Evolutionary conservation across 208 protist genomes (phyloP).

Genomic region (Tetramitus jugosus): DNA sequence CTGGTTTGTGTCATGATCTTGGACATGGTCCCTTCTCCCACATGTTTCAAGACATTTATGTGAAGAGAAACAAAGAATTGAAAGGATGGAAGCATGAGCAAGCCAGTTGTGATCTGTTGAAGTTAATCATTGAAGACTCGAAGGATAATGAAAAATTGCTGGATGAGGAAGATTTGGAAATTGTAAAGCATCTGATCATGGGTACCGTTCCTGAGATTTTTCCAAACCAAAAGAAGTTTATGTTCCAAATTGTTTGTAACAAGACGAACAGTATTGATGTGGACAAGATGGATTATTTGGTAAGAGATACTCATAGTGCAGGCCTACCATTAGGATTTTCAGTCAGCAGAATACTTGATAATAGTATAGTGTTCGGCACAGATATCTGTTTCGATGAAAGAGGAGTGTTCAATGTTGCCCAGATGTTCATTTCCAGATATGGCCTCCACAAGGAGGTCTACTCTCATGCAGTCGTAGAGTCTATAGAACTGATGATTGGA

Average conservation of each 20-base stretch:
- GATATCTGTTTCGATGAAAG: slow-evolving; percentile 55
- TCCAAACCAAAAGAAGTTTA: slow-evolving; percentile 42
- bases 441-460: slow-evolving; percentile 53
- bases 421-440: slow-evolving; percentile 58
- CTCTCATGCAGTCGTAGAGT: slow-evolving; percentile 47
- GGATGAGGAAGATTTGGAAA: slow-evolving; percentile 45
- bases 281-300: slow-evolving; percentile 92
- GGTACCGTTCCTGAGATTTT: slow-evolving; percentile 49
- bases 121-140: slow-evolving; percentile 50
- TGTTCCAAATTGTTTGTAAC: slow-evolving; percentile 85
- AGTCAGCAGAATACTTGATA: not conserved
- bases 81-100: slow-evolving; percentile 74
- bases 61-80: not conserved
- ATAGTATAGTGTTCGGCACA: slow-evolving; percentile 40
- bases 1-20: slow-evolving; percentile 70
- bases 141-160: slow-evolving; percentile 17
- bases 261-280: slow-evolving; percentile 89
- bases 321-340: not conserved
- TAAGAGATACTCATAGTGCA: slow-evolving; percentile 59
- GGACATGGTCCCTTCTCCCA: slow-evolving; percentile 93
- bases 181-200: slow-evolving; percentile 64
- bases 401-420: slow-evolving; percentile 50
- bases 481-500: slow-evolving; percentile 49
- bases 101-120: slow-evolving; percentile 61
- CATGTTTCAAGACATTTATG: slow-evolving; percentile 73